Conservation (phyloP, 2,329 filamentous ascomycete species). For the Botrytis fabae region DNA sequence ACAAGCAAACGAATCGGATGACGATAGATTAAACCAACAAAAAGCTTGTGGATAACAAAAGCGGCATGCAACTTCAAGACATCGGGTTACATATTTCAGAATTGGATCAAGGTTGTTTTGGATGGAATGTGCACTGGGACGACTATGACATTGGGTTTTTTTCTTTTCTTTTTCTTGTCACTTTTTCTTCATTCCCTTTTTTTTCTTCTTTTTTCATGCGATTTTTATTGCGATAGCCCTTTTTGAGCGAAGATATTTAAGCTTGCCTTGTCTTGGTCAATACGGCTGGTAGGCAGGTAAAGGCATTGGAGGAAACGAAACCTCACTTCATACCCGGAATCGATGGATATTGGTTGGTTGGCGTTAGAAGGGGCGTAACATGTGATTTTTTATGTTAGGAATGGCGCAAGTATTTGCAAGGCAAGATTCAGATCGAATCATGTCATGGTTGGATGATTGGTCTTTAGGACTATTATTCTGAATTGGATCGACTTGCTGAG, state of each 20-base stretch:
- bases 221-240: constrained; percentile 3
- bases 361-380: constrained; percentile 13
- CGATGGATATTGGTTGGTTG: constrained; percentile 17
- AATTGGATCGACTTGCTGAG: constrained; percentile 6
- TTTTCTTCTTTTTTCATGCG: neutral
- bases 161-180: constrained; percentile 12
- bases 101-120: constrained; percentile 7
- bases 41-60: constrained; percentile 5
- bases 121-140: neutral
- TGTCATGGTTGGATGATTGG: constrained; percentile 2
- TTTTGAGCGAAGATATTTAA: constrained; percentile 18
- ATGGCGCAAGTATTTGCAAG: neutral
- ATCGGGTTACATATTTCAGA: constrained; percentile 3
- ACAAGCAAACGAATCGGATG: constrained; percentile 48
- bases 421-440: neutral
- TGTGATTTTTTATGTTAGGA: constrained; percentile 14
- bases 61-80: constrained; percentile 1
- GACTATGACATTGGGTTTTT: constrained; percentile 17
- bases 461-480: neutral
- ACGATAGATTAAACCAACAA: constrained; percentile 47
- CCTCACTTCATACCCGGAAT: constrained; percentile 21
- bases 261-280: constrained; percentile 8
- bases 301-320: constrained; percentile 13
- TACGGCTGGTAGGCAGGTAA: constrained; percentile 7
- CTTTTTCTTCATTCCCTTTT: constrained; percentile 1